phyloP scores from a whole-genome alignment of 768 basidiomycete genomes.

The Tricholoma sp. region DNA sequence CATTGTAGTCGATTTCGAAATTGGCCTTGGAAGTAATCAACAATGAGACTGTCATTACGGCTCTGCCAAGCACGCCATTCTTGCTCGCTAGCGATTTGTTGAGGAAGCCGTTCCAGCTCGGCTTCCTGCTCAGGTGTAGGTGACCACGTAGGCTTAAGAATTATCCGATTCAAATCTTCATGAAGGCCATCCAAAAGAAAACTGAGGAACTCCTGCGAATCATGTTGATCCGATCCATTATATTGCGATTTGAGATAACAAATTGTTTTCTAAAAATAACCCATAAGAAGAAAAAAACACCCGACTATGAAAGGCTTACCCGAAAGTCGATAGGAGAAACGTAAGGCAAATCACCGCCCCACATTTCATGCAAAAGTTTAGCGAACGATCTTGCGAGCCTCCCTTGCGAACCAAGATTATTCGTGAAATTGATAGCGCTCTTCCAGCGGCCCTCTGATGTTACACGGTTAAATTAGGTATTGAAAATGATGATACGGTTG shows the following conservation, averaged over 20 bases:
- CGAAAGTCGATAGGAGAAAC: slow-evolving; percentile 80
- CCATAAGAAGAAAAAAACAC: background rate
- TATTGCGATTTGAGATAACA: slow-evolving; percentile 44
- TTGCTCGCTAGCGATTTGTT: slow-evolving; percentile 83
- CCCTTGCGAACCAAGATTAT: slow-evolving; percentile 87
- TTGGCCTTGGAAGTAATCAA: slow-evolving; percentile 97
- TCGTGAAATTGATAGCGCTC: slow-evolving; percentile 76
- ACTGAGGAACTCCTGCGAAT: slow-evolving; percentile 94
- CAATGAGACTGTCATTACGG: slow-evolving; percentile 90
- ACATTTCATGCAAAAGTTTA: slow-evolving; percentile 77
- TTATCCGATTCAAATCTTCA: slow-evolving; percentile 81
- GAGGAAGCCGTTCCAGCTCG: slow-evolving; percentile 80
- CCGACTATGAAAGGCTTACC: slow-evolving; percentile 38
- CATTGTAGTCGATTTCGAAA: slow-evolving; percentile 89
- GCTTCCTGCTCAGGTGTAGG: slow-evolving; percentile 78
- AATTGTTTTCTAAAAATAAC: background rate
- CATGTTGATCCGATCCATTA: slow-evolving; percentile 86
- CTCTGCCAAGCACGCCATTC: slow-evolving; percentile 91
- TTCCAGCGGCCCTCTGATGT: slow-evolving; percentile 72
- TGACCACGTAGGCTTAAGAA: slow-evolving; percentile 60
- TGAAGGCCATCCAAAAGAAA: slow-evolving; percentile 92
- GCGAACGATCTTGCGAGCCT: slow-evolving; percentile 78
- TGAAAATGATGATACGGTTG: background rate
- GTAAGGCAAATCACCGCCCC: slow-evolving; percentile 81
- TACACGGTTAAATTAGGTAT: slow-evolving; percentile 6